Evolutionary conservation across 228 moss, liverwort and hornwort genomes (phyloP).

Genomic region (Sphagnum fallax): DNA sequence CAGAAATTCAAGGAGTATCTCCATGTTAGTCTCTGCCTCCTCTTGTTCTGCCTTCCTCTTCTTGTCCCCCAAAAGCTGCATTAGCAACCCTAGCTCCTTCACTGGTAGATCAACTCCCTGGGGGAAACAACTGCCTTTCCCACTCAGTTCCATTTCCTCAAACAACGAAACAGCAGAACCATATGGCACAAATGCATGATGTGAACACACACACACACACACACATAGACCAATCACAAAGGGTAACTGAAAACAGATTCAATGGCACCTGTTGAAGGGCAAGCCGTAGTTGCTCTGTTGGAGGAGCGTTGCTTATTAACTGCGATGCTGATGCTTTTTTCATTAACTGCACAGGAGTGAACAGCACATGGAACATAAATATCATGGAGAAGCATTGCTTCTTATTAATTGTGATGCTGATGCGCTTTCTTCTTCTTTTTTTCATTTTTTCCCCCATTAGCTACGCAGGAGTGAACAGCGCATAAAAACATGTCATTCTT

Average conservation of each 20-base stretch:
- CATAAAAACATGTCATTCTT: no score
- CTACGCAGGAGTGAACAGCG: no score
- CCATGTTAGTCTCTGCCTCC: constrained; percentile 92
- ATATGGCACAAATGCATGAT: neutral
- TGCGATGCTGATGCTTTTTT: constrained; percentile 83
- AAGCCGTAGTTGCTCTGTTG: constrained; percentile 70
- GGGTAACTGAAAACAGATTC: neutral
- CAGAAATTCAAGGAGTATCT: constrained; percentile 78
- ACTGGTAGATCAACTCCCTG: constrained; percentile 83
- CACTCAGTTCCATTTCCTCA: neutral
- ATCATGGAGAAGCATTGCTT: no score
- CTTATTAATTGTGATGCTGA: no score
- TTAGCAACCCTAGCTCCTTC: constrained; percentile 81
- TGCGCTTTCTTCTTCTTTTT: no score
- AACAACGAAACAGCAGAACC: neutral
- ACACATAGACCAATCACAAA: neutral
- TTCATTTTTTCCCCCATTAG: no score
- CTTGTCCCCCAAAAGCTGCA: constrained; percentile 66
- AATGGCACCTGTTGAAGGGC: constrained; percentile 70
- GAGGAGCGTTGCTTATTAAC: constrained; percentile 75
- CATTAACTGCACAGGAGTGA: constrained; percentile 44
- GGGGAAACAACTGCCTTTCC: neutral
- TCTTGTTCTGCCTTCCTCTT: constrained; percentile 91
- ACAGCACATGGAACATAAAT: neutral
- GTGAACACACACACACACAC: neutral